Evolutionary conservation across 305 asterid genomes (phyloP).

Genomic region (Fraxinus floribunda): DNA sequence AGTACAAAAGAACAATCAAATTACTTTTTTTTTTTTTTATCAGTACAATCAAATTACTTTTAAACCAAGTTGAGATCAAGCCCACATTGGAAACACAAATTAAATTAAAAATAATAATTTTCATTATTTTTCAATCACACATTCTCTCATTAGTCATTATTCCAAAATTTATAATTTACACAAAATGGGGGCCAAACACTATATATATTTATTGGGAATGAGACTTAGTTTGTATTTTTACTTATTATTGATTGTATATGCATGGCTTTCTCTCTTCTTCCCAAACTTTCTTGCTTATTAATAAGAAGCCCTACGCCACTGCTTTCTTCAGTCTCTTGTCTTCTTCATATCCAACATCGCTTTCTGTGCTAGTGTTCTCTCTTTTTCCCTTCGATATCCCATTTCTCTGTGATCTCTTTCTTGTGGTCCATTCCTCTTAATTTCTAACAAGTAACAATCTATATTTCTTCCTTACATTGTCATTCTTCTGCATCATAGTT

Average conservation of each 20-base stretch:
- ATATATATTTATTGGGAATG: background rate
- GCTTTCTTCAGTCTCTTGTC: constrained; percentile 37
- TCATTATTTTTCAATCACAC: too few species aligned
- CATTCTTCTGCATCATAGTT: constrained; percentile 13
- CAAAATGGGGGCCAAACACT: too few species aligned
- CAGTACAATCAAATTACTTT: too few species aligned
- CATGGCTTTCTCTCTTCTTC: background rate
- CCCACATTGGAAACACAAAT: constrained; percentile 18
- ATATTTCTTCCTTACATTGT: constrained; percentile 20
- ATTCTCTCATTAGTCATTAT: too few species aligned
- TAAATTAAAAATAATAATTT: background rate
- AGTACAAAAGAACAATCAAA: constrained; percentile 43
- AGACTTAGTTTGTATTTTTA: background rate
- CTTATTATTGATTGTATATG: background rate
- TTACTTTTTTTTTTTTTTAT: background rate
- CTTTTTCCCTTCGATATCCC: constrained; percentile 18
- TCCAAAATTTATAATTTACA: too few species aligned
- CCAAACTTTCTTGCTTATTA: constrained; percentile 18
- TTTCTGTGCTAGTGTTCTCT: constrained; percentile 33
- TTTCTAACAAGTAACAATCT: constrained; percentile 32
- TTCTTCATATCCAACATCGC: constrained; percentile 57
- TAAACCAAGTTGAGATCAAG: constrained; percentile 32
- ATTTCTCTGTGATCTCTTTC: constrained; percentile 21
- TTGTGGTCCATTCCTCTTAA: constrained; percentile 49
- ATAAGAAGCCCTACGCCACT: constrained; percentile 28